Percentiles rank a stretch among this genome's conserved stretches.
Conservation (phyloP, 148 eudicot species). For the Simmondsia chinensis region DNA sequence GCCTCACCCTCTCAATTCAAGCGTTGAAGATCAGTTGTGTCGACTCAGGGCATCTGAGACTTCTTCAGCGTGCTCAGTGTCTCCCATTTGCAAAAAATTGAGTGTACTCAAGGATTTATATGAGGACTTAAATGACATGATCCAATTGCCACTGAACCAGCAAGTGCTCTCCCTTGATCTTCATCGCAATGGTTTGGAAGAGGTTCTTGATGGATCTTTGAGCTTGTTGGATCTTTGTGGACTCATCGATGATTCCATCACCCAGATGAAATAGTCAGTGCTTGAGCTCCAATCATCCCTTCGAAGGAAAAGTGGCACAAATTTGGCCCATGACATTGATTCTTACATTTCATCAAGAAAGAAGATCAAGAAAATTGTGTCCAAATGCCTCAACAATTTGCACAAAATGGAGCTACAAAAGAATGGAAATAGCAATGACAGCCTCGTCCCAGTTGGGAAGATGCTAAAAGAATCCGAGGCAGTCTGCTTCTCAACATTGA, state of each 20-base stretch:
- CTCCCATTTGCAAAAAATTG: constrained; percentile 19
- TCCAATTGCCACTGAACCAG: constrained; percentile 16
- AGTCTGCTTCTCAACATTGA: constrained; percentile 13
- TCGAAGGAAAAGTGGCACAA: constrained; percentile 17
- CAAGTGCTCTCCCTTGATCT: constrained; percentile 6
- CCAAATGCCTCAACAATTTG: constrained; percentile 21
- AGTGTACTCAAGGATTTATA: constrained; percentile 14
- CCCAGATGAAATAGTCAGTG: constrained; percentile 16
- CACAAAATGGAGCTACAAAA: constrained; percentile 12
- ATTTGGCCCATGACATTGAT: constrained; percentile 2
- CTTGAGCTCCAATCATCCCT: constrained; percentile 33
- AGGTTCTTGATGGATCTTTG: constrained; percentile 26
- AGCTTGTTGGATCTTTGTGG: constrained; percentile 24
- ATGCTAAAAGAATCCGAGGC: constrained; percentile 24
- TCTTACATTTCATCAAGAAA: constrained; percentile 23
- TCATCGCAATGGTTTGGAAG: constrained; percentile 4
- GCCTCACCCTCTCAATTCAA: constrained; percentile 20
- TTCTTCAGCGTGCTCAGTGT: constrained; percentile 10
- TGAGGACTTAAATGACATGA: constrained; percentile 19
- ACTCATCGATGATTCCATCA: constrained; percentile 11
- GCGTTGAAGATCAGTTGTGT: constrained; percentile 17
- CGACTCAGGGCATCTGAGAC: constrained; percentile 15
- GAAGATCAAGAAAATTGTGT: constrained; percentile 19
- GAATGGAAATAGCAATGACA: not conserved
- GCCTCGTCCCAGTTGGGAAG: not conserved